phyloP scores from a whole-genome alignment of 1,284 basidiomycete genomes.

The Earliella scabrosa region DNA sequence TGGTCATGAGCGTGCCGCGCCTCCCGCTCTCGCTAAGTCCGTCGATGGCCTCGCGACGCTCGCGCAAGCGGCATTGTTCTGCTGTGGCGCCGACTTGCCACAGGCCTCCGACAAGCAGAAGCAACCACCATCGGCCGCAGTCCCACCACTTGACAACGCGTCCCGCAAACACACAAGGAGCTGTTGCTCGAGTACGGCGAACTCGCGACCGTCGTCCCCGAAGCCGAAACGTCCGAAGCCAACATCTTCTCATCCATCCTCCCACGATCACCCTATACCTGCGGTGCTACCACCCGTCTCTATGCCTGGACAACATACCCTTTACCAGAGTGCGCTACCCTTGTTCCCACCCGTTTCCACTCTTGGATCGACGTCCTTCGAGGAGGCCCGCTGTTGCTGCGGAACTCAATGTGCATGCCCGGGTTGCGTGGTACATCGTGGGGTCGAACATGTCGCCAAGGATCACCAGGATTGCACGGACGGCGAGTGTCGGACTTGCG shows the following conservation, averaged over 20 bases:
- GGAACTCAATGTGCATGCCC: constrained; percentile 73
- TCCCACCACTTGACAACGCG: background rate
- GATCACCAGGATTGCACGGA: constrained; percentile 57
- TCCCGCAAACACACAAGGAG: constrained; percentile 16
- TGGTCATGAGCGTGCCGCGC: constrained; percentile 13
- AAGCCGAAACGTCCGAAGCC: constrained; percentile 18
- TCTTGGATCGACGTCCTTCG: constrained; percentile 55
- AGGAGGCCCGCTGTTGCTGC: constrained; percentile 71
- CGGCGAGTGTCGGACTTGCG: constrained; percentile 62
- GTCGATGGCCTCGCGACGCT: constrained; percentile 47
- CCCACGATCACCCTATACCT: background rate
- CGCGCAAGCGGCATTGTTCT: constrained; percentile 54
- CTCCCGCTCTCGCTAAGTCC: background rate
- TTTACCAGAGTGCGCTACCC: constrained; percentile 23
- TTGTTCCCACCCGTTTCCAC: constrained; percentile 62
- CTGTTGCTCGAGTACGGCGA: constrained; percentile 18
- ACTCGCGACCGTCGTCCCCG: constrained; percentile 20
- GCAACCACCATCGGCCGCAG: background rate
- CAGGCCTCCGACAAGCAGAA: background rate
- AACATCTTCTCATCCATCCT: background rate
- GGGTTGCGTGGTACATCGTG: constrained; percentile 71
- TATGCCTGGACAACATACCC: background rate
- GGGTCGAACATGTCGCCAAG: constrained; percentile 46
- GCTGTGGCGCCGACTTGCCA: constrained; percentile 30
- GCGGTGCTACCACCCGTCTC: background rate